Evolutionary conservation across 306 rosid species (phyloP), one percentile per base, ranked within the genome.

Genomic region (Senna tora): DNA sequence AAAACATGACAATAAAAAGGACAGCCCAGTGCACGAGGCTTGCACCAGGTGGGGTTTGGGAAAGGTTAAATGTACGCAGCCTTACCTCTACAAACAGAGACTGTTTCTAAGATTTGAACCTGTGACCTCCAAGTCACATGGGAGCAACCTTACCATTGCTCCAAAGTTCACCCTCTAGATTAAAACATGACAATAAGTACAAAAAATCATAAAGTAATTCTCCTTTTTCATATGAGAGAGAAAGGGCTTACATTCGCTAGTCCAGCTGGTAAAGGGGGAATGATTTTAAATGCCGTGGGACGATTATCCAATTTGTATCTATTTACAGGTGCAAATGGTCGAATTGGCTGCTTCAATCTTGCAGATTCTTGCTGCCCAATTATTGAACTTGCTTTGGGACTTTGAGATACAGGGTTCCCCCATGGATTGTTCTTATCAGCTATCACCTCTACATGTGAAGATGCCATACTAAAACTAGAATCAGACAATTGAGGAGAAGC

Each of bases 271-370:
- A 93, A 86, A 69, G 97, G 97, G 8, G 97, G 86, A 69, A 81
- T 65, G 83, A 93, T 81, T 82, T 77, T 89, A 81, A 93, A 93
- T 67, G 84, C 89, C 50, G 92, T 73, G 41, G 96, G 91, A 69
- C 90, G 95, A 67, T 91, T 85, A 75, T 89, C 97, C 80, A 87
- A 72, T 84, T 90, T 93, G 87, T 85, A 87, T 81, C 92, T 84
- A 72, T 88, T 91, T 66, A 78, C 73, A 79, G 85, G 80, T 70
- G 78, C 74, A 67, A 71, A 65, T 53, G 89, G 85, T 66, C 77
- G 88, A 74, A 77, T 47, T 30, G 82, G 89, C 69, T 74, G 90
- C 94, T 85, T 90, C 68, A 82, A 75, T 84, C 75, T 81, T 30
- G 74, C 60, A 65, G 84, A 72, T 46, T 91, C 97, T 66, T 80